phyloP scores from a whole-genome alignment of 2,329 filamentous ascomycete genomes.

The Alternaria ethzedia region DNA sequence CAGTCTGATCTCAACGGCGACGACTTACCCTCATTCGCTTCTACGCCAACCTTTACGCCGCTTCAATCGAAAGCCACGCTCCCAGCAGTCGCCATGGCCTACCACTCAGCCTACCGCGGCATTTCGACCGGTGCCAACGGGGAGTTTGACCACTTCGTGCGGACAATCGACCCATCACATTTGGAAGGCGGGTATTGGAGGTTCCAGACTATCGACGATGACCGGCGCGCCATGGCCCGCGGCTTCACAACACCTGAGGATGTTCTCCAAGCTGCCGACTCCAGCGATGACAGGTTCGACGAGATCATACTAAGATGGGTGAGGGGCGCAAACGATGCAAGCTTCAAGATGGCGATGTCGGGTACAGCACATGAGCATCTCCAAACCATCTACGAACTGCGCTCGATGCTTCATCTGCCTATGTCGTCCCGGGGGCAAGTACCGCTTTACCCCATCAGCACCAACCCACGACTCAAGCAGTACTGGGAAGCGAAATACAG shows the following conservation, averaged over 20 bases:
- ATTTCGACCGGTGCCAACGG: constrained; percentile 3
- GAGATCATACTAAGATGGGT: constrained; percentile 26
- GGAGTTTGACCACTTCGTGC: constrained; percentile 16
- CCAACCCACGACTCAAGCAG: not conserved
- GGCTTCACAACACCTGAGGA: constrained; percentile 23
- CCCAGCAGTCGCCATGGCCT: not conserved
- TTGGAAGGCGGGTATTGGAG: constrained; percentile 20
- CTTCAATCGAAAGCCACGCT: not conserved
- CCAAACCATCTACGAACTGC: constrained; percentile 18
- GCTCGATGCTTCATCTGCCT: constrained; percentile 12
- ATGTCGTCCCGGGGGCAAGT: constrained; percentile 17
- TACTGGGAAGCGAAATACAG: constrained; percentile 7
- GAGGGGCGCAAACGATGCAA: constrained; percentile 11
- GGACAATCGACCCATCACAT: constrained; percentile 3
- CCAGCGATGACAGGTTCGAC: constrained; percentile 8
- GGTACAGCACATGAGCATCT: constrained; percentile 20
- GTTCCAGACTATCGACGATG: constrained; percentile 19
- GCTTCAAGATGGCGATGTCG: not conserved
- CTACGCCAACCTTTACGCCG: not conserved
- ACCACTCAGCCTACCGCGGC: constrained; percentile 17
- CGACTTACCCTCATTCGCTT: too few relatives aligned
- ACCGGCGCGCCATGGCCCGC: constrained; percentile 14
- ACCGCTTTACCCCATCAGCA: constrained; percentile 20
- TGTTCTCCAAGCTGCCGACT: constrained; percentile 19
- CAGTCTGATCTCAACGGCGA: not conserved